Conservation (phyloP, 2,329 filamentous ascomycete species). For the Ophiostoma sp. region DNA sequence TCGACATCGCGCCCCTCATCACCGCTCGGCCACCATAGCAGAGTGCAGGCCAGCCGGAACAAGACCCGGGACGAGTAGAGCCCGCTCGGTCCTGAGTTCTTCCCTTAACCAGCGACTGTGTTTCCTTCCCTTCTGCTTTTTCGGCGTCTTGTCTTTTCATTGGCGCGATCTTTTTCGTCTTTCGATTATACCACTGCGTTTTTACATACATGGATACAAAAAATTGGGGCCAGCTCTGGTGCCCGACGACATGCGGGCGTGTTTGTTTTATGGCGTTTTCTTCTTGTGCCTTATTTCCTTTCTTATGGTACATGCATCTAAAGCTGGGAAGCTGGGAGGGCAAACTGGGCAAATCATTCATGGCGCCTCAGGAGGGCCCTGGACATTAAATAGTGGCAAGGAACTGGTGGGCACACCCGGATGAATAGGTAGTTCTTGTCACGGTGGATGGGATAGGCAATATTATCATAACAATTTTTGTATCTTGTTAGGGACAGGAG, state of each 20-base stretch:
- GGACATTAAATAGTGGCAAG: background rate
- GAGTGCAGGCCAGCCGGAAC: conserved; percentile 41
- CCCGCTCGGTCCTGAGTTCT: background rate
- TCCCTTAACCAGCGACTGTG: background rate
- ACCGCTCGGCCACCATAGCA: conserved; percentile 43
- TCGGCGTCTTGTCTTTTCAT: background rate
- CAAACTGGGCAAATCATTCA: background rate
- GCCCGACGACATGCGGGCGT: background rate
- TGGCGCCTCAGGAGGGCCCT: background rate
- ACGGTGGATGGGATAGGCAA: background rate
- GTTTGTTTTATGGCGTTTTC: background rate
- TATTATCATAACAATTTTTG: background rate
- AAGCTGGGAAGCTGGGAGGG: background rate
- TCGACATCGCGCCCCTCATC: conserved; percentile 51
- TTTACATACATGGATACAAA: conserved; percentile 1
- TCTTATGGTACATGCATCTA: background rate
- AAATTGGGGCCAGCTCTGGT: background rate
- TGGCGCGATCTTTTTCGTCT: background rate
- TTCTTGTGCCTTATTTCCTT: background rate
- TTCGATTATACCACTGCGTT: conserved; percentile 15
- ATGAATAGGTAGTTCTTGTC: background rate
- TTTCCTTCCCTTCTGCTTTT: background rate
- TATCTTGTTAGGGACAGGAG: background rate
- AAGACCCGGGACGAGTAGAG: conserved; percentile 42
- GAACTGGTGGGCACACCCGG: background rate